phyloP scores from a whole-genome alignment of 345 rosid genomes.

The Populus tremula region DNA sequence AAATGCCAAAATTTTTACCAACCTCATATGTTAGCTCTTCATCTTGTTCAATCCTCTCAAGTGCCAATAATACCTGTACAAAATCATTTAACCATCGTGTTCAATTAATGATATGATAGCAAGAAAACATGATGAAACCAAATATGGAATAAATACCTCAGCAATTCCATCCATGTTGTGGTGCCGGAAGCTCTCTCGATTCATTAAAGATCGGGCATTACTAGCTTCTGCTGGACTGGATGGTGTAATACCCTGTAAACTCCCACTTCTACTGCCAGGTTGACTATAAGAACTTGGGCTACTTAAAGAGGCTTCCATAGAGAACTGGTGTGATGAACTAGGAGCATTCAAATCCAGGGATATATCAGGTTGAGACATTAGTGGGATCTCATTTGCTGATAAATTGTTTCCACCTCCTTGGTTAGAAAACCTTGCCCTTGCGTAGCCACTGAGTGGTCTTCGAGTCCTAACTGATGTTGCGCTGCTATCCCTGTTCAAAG shows the following conservation, averaged over 20 bases:
- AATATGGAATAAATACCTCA: constrained; percentile 50
- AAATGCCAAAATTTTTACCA: constrained; percentile 18
- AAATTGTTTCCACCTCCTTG: constrained; percentile 45
- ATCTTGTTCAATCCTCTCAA: constrained; percentile 88
- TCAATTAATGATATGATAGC: not conserved
- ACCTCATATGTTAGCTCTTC: constrained; percentile 82
- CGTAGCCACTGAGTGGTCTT: constrained; percentile 39
- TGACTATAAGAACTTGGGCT: constrained; percentile 27
- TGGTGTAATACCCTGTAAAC: constrained; percentile 41
- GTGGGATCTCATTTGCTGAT: constrained; percentile 34
- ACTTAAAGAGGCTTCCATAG: constrained; percentile 33
- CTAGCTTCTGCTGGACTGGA: constrained; percentile 58
- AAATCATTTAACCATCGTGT: constrained; percentile 7
- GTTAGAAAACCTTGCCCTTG: constrained; percentile 40
- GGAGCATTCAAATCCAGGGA: constrained; percentile 43
- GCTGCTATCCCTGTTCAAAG: constrained; percentile 40
- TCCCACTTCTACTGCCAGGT: constrained; percentile 37
- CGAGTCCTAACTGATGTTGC: constrained; percentile 49
- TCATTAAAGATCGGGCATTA: constrained; percentile 36
- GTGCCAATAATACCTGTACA: constrained; percentile 71
- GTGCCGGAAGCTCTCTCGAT: constrained; percentile 49
- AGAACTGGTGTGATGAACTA: constrained; percentile 26
- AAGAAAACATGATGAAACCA: not conserved
- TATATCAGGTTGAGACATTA: constrained; percentile 43
- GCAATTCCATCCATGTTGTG: constrained; percentile 81